These are phyloP conservation scores for Colletotrichum falcatum DNA, from an alignment of 2,329 filamentous ascomycete species.

Conservation along the genomic window DNA sequence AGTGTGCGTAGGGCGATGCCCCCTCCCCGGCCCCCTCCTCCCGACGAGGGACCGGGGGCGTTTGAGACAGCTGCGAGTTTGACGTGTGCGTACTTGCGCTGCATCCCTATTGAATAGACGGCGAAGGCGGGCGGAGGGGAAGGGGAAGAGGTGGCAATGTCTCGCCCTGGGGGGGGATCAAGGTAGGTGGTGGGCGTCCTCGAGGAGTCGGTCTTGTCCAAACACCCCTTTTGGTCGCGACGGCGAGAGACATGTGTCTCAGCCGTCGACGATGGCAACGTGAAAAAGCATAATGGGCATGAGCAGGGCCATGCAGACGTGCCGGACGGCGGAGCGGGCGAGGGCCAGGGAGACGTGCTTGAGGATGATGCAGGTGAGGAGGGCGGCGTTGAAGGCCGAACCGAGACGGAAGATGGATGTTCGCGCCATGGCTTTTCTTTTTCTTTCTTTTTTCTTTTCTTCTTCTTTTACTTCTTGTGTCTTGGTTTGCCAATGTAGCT, in stretches of 20 bases:
- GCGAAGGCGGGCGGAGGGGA: neutral
- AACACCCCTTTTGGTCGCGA: conserved; percentile 2
- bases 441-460: no score
- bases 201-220: neutral
- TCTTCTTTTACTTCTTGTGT: neutral
- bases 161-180: neutral
- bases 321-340: conserved; percentile 18
- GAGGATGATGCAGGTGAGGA: conserved; percentile 36
- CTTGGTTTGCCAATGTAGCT: no score
- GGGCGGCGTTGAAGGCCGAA: conserved; percentile 25
- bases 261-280: conserved; percentile 29
- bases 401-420: conserved; percentile 28
- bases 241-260: conserved; percentile 18
- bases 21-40: no score
- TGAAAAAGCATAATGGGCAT: conserved; percentile 37
- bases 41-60: neutral
- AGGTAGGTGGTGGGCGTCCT: neutral
- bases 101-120: conserved; percentile 3
- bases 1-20: neutral
- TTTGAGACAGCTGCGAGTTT: neutral
- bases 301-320: conserved; percentile 25
- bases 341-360: conserved; percentile 32
- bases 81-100: neutral
- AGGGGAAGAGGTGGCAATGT: neutral
- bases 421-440: conserved; percentile 7